Evolutionary conservation across 139 green algal species (phyloP), one percentile per base, ranked within the genome.

Genomic region (Edaphochlamys debaryana): DNA sequence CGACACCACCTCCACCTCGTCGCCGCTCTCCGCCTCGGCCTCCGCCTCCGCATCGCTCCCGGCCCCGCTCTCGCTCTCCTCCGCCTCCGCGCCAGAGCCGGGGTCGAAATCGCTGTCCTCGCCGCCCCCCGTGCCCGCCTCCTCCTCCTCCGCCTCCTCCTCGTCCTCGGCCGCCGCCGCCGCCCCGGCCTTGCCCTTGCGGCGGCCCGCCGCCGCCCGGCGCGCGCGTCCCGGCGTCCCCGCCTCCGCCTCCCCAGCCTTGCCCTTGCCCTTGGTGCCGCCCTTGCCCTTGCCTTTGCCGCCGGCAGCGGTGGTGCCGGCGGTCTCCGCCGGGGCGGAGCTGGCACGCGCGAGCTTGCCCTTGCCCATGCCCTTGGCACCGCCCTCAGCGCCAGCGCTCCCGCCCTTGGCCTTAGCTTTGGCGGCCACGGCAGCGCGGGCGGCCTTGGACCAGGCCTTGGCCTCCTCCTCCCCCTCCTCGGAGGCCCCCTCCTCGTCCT

Each of bases 401-500:
- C 1, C 66, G 13, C 66, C 40, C 68, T 40, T 40, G 29, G 45
- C 45, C 40, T 50, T 73, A 20, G 15, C 60, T 42, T 62, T 82
- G 58, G 38, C 56, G 29, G 56, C 60, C 56, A 42, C 60, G 67
- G 73, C 68, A 56, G 73, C 67, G 56, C 66, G 32, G 52, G 67
- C 77, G 8, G 66, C 64, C 40, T 66, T 75, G 9, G 37, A 72
- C 42, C 54, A 54, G 19, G 67, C 48, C 30, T 36, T 42, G 17
- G 67, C 62, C 62, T 73, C 60, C 30, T 22, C 73, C 36, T 68
- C 60, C 30, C 79, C 64, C 23, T 84, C 85, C 7, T 52, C 71
- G 41, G 38, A 45, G 15, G 82, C 84, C 17, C 25, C 45, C 23
- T 71, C 32, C 40, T 74, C 62, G 68, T 88, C 70, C 15, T 85